A percentile compares a stretch with the other conserved stretches of the same genome.
phyloP scores from a whole-genome alignment of 768 basidiomycete genomes.

The Mycena venus region DNA sequence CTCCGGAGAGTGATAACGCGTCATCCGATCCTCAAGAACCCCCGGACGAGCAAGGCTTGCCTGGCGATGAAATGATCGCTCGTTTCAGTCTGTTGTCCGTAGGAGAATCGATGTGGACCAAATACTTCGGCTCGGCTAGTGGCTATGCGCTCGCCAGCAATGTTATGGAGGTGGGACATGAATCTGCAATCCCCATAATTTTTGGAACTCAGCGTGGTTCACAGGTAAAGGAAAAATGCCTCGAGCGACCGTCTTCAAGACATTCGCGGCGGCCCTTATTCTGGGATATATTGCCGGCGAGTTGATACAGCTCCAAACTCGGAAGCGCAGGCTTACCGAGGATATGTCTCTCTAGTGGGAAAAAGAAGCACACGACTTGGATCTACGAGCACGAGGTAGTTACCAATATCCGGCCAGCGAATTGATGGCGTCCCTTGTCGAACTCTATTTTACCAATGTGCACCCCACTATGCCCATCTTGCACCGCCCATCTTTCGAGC shows the following conservation, averaged over 20 bases:
- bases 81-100: slow-evolving; percentile 7
- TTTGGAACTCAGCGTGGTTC: neutral
- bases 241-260: neutral
- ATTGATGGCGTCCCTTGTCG: neutral
- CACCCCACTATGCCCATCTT: neutral
- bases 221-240: slow-evolving; percentile 18
- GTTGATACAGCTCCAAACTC: neutral
- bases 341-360: slow-evolving; percentile 24
- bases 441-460: neutral
- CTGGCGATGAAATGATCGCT: neutral
- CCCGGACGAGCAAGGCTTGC: neutral
- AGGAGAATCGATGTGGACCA: neutral
- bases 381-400: neutral
- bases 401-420: neutral
- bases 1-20: neutral
- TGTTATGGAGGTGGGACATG: slow-evolving; percentile 12
- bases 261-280: slow-evolving; percentile 1
- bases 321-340: neutral
- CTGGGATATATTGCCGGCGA: slow-evolving; percentile 16
- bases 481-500: neutral
- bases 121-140: slow-evolving; percentile 4
- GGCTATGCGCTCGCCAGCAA: slow-evolving; percentile 15
- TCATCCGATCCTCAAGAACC: neutral
- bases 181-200: neutral
- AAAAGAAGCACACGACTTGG: neutral